These are phyloP conservation scores for Plenodomus biglobosus DNA, from an alignment of 2,329 filamentous ascomycete genomes.

Conservation along the genomic window DNA sequence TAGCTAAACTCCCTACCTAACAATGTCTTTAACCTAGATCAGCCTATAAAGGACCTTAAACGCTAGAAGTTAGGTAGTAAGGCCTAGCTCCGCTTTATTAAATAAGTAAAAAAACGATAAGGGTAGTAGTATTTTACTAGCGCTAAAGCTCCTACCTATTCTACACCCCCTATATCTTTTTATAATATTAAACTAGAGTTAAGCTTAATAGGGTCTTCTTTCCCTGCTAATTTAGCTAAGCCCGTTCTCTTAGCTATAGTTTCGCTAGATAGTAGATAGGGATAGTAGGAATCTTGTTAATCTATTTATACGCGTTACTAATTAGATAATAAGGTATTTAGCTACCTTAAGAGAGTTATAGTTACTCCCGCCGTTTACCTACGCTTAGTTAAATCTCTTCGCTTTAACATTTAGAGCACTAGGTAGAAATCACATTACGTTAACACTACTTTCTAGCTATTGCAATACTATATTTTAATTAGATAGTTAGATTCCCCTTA, in stretches of 20 bases:
- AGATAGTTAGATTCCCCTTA: too few relatives aligned
- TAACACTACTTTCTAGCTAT: slow-evolving; percentile 47
- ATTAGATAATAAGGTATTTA: slow-evolving; percentile 41
- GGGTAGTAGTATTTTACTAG: slow-evolving; percentile 47
- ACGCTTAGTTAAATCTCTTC: slow-evolving; percentile 10
- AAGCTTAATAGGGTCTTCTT: too few relatives aligned
- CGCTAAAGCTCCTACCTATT: slow-evolving; percentile 47
- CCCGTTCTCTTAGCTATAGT: slow-evolving; percentile 16
- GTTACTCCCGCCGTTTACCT: not conserved
- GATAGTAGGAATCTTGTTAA: too few relatives aligned
- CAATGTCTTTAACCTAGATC: slow-evolving; percentile 46
- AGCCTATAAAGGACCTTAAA: too few relatives aligned
- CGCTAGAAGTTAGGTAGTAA: too few relatives aligned
- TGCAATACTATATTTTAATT: slow-evolving; percentile 47
- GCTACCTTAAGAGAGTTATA: slow-evolving; percentile 43
- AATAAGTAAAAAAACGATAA: slow-evolving; percentile 37
- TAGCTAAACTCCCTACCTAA: slow-evolving; percentile 47
- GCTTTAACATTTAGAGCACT: slow-evolving; percentile 39
- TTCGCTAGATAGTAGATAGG: slow-evolving; percentile 23
- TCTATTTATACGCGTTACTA: slow-evolving; percentile 18
- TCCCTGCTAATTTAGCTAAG: slow-evolving; percentile 18
- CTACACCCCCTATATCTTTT: too few relatives aligned
- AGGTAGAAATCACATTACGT: slow-evolving; percentile 49
- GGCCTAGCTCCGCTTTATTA: too few relatives aligned
- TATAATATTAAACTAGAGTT: slow-evolving; percentile 51